Conservation (phyloP, 257 asterid species). For the Solanum raphanifolium region DNA sequence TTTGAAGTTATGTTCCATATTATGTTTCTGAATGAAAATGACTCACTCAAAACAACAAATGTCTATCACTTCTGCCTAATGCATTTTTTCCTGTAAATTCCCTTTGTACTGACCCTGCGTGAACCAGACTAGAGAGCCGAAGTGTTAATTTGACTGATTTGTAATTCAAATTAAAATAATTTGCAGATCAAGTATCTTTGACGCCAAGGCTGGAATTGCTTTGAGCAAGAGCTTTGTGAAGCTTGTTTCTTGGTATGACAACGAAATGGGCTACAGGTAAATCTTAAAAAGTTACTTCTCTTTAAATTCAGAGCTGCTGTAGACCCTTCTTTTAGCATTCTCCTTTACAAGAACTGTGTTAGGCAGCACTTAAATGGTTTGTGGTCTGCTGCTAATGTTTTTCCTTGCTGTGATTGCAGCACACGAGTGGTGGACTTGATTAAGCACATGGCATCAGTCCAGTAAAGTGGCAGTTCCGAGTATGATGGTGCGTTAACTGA, state of each 20-base stretch:
- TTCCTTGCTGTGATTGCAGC: conserved; percentile 26
- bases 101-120: not conserved
- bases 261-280: conserved; percentile 91
- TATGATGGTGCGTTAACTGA: not conserved
- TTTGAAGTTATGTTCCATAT: not conserved
- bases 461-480: not conserved
- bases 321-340: not conserved
- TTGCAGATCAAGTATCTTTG: conserved; percentile 78
- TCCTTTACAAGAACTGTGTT: not conserved
- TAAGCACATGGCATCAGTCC: conserved; percentile 45
- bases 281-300: not conserved
- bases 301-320: not conserved
- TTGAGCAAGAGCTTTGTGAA: conserved; percentile 56
- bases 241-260: conserved; percentile 82
- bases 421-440: conserved; percentile 71
- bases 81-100: not conserved
- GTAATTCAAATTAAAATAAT: not conserved
- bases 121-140: not conserved
- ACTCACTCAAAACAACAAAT: not conserved
- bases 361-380: not conserved
- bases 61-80: not conserved
- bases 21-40: not conserved
- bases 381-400: not conserved
- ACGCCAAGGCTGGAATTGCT: conserved; percentile 92
- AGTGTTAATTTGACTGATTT: not conserved